Evolutionary conservation across 345 rosid species (phyloP), one percentile per base, ranked within the genome.

Genomic region (Ceriops zippeliana): DNA sequence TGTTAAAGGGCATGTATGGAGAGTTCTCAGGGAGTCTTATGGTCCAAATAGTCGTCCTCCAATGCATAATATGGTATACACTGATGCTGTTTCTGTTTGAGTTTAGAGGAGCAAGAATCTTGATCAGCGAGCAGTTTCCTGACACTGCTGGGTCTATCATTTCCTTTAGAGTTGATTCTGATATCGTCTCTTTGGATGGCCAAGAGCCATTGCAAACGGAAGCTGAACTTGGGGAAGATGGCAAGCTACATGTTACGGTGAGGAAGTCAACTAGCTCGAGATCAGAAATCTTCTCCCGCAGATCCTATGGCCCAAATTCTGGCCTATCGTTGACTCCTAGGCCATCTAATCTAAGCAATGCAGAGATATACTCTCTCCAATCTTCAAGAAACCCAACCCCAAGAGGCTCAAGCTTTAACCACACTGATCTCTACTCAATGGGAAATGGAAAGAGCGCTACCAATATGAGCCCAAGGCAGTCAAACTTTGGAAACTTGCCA

Each of bases 41-140:
- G 95, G 95, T 89, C 24, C 91, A 89, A 69, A 83, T 89, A 26
- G 95, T 89, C 20, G 95, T 89, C 42, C 86, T 89, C 20, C 95
- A 89, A 57, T 89, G 91, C 72, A 86, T 89, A 26, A 85, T 89
- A 53, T 89, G 95, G 95, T 89, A 89, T 65, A 89, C 95, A 7
- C 76, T 89, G 70, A 86, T 89, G 91, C 82, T 89, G 35, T 85
- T 89, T 68, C 76, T 89, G 64, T 89, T 89, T 70, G 95, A 89
- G 75, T 89, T 79, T 67, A 73, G 95, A 47, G 95, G 91, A 61
- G 95, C 95, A 3, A 83, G 85, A 57, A 76, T 86, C 20, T 70
- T 89, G 47, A 89, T 89, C 34, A 81, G 78, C 0, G 91, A 86
- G 51, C 95, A 89, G 62, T 89, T 89, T 57, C 95, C 90, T 5